Base-by-base conservation (phyloP, 768 basidiomycete species). In the Boletus rubescentipes region DNA sequence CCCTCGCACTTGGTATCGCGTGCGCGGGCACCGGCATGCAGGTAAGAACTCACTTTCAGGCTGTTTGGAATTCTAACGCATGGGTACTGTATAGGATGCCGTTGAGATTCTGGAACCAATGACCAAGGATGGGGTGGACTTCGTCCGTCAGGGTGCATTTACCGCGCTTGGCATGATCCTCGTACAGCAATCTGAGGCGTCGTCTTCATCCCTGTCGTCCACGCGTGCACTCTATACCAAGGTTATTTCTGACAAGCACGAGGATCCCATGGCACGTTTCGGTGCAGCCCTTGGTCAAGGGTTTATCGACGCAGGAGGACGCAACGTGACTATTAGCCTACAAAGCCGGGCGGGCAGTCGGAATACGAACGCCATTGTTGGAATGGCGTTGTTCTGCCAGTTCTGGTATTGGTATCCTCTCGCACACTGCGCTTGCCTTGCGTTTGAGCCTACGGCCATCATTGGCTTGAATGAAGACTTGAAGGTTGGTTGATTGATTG, bases 321-420 rank as follows among this genome's bases (percentile, higher is more conserved):
- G 96, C 42, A 99, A 99, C 66, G 93, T 90, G 49, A 97, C 95
- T 11, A 93, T 99, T 67, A 93, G 85, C 65, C 75, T 98, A 51
- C 90, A 94, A 68, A 97, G 93, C 67, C 85, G 91, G 55, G 93
- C 93, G 2, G 97, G 97, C 9, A 94, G 89, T 60, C 82, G 84
- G 60, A 96, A 98, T 69, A 95, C 94, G 61, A 91, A 82, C 43
- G 93, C 96, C 3, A 91, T 98, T 58, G 93, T 98, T 32, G 97
- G 97, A n/a, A 94, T 98, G 89, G 86, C 90, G 16, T 73, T 99
- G 67, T 99, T 99, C 77, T 91, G 91, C 65, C 97, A 99, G 71
- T 98, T 99, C 75, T 99, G 97, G 97, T 98, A 98, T 70, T 99
- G 97, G 97, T 99, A 95, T 73, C 97, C 97, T 32, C 77, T 98